These are phyloP conservation scores for Trichosporon coremiiforme DNA, from an alignment of 1,284 basidiomycete genomes.

Conservation along the genomic window DNA sequence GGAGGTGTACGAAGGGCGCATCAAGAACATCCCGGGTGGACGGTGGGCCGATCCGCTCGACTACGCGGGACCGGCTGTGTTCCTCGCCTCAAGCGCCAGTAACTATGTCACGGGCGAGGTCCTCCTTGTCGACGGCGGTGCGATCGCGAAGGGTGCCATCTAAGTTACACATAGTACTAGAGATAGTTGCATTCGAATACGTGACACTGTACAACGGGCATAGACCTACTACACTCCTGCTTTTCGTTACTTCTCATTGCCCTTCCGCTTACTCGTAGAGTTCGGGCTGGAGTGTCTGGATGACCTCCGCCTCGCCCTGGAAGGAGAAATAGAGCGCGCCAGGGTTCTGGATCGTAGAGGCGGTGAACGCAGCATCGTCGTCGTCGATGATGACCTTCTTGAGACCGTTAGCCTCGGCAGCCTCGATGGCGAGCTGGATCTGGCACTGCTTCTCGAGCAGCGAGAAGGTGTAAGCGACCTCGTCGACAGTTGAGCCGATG, in stretches of 20 bases:
- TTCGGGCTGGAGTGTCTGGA: constrained; percentile 22
- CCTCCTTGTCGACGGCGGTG: constrained; percentile 35
- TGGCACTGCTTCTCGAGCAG: constrained; percentile 54
- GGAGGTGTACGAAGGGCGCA: constrained; percentile 27
- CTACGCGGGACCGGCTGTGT: constrained; percentile 81
- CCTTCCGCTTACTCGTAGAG: background rate
- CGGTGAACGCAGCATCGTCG: constrained; percentile 53
- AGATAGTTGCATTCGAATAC: background rate
- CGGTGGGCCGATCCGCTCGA: constrained; percentile 81
- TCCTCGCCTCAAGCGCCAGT: constrained; percentile 77
- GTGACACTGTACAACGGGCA: background rate
- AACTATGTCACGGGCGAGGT: constrained; percentile 84
- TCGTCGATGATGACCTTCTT: constrained; percentile 46
- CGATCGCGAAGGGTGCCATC: constrained; percentile 5
- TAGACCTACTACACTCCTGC: background rate
- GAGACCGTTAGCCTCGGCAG: constrained; percentile 48
- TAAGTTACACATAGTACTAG: background rate
- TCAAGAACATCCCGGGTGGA: constrained; percentile 70
- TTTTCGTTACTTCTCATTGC: background rate
- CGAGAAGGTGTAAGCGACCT: constrained; percentile 48
- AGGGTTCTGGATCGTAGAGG: constrained; percentile 43
- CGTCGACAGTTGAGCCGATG: constrained; percentile 54
- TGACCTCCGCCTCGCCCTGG: constrained; percentile 26
- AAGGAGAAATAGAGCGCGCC: constrained; percentile 24
- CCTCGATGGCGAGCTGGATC: constrained; percentile 53